Conservation (phyloP, 768 basidiomycete species). For the Hemileccinum rubropunctum region DNA sequence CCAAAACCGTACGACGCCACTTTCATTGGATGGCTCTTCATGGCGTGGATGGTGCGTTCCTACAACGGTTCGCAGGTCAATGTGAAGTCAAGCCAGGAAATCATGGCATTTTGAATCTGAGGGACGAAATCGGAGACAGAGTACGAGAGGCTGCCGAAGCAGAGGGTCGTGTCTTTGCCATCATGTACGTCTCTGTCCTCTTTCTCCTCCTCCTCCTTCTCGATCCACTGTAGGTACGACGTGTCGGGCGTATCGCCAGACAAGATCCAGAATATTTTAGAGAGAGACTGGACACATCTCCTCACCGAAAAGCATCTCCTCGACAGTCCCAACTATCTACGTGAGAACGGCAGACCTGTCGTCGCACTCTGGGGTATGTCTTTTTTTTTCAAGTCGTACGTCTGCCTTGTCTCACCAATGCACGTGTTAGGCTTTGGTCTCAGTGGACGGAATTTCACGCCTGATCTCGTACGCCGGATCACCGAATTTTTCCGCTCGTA, state of each 20-base stretch:
- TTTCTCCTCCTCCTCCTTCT: neutral
- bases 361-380: slow-evolving; percentile 67
- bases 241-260: slow-evolving; percentile 73
- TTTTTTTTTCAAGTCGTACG: neutral
- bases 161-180: slow-evolving; percentile 78
- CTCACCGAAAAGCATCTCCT: slow-evolving; percentile 57
- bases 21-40: slow-evolving; percentile 75
- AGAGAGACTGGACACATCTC: slow-evolving; percentile 75
- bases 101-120: slow-evolving; percentile 55
- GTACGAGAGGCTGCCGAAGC: slow-evolving; percentile 77
- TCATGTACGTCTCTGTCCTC: slow-evolving; percentile 58
- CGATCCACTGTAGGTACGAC: slow-evolving; percentile 60
- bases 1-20: slow-evolving; percentile 65
- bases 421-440: slow-evolving; percentile 65
- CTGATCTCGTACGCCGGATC: slow-evolving; percentile 53
- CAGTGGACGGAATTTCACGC: slow-evolving; percentile 56
- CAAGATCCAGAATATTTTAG: slow-evolving; percentile 62
- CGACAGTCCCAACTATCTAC: slow-evolving; percentile 71
- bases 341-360: slow-evolving; percentile 66
- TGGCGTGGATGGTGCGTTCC: slow-evolving; percentile 76
- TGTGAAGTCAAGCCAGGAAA: slow-evolving; percentile 55
- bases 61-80: slow-evolving; percentile 74
- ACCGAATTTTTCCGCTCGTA: slow-evolving; percentile 54
- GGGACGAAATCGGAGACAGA: slow-evolving; percentile 72
- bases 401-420: neutral